A percentile compares a stretch with the other conserved stretches of the same genome.
Evolutionary conservation across 495 filamentous ascomycete species (phyloP).

Genomic region (Aspergillus avenaceus): DNA sequence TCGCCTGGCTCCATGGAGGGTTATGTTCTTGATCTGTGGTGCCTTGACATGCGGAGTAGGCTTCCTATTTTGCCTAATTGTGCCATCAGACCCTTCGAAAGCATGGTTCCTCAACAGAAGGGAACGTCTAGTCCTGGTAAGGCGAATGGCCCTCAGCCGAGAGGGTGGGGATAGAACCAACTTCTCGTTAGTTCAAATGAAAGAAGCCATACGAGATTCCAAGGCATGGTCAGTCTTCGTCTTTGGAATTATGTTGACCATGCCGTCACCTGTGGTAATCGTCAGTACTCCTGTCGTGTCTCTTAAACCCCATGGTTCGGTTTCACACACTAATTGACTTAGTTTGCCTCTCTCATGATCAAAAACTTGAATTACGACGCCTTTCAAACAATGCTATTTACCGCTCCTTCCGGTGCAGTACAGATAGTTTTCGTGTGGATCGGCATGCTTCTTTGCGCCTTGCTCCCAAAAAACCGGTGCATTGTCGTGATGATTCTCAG

Average conservation of each 20-base stretch:
- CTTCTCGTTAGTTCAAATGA: not conserved
- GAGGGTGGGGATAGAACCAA: not conserved
- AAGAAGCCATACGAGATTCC: not conserved
- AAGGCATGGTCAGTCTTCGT: not conserved
- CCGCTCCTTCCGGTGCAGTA: not conserved
- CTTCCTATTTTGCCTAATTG: constrained; percentile 39
- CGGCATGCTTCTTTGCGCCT: not conserved
- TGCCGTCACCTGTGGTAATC: not conserved
- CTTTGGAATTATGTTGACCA: not conserved
- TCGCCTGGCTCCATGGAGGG: constrained; percentile 46
- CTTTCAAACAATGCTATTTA: not conserved
- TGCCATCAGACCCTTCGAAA: constrained; percentile 47
- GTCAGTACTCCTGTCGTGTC: not conserved
- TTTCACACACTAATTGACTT: not conserved
- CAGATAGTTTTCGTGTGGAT: not conserved
- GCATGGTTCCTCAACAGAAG: constrained; percentile 26
- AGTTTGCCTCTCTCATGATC: not conserved
- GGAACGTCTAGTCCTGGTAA: not conserved
- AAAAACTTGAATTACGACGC: not conserved
- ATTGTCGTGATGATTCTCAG: not conserved
- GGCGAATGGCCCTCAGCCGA: too few species aligned
- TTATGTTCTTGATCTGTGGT: constrained; percentile 58
- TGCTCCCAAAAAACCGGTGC: not conserved
- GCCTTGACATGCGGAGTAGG: constrained; percentile 44
- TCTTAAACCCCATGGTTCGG: not conserved